These are phyloP conservation scores for Sesbania bispinosa DNA, from an alignment of 306 rosid species.

Conservation along the genomic window DNA sequence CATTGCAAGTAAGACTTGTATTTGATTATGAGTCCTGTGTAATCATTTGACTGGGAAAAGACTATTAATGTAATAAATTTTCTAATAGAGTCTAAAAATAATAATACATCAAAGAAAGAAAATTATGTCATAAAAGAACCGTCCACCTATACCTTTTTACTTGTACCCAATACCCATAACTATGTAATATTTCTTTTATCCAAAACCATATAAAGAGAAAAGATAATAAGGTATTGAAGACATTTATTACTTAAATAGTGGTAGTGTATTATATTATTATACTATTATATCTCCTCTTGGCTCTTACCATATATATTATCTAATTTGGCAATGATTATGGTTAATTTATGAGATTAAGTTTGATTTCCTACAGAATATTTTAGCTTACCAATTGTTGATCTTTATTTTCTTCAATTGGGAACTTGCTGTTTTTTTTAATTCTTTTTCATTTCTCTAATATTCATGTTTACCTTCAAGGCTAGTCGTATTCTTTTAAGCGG, in stretches of 20 bases:
- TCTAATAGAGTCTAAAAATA: not conserved
- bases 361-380: constrained; percentile 3
- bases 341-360: not conserved
- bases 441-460: constrained; percentile 22
- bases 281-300: not conserved
- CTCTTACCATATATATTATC: not conserved
- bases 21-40: constrained; percentile 14
- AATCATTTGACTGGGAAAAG: constrained; percentile 2
- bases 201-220: not conserved
- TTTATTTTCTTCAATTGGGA: constrained; percentile 19
- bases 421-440: constrained; percentile 15
- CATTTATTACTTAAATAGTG: not conserved
- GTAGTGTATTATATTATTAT: not conserved
- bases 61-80: not conserved
- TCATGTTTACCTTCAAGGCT: constrained; percentile 52
- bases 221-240: not conserved
- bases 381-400: constrained; percentile 8
- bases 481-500: constrained; percentile 59
- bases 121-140: not conserved
- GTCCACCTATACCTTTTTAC: not conserved
- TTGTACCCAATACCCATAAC: not conserved
- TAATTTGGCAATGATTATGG: not conserved
- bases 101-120: not conserved
- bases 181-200: not conserved
- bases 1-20: constrained; percentile 59